Evolutionary conservation across 331 rosid species (phyloP), one percentile per base, ranked within the genome.

Genomic region (Pyrus hybrid): DNA sequence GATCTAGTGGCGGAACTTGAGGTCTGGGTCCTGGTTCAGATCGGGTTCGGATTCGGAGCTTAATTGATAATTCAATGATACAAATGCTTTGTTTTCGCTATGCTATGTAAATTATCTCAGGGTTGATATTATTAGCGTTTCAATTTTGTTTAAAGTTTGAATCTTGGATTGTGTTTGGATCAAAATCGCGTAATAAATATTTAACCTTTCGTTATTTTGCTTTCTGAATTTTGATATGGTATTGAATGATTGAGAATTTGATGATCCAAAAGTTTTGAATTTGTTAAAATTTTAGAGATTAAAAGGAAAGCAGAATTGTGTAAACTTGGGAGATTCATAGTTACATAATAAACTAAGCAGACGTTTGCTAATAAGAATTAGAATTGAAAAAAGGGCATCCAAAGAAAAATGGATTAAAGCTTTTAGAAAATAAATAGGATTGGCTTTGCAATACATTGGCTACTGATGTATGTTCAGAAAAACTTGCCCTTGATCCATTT

Each of bases 51-150:
- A 41, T 60, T 58, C 47, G 58, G 58, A 41, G 53, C 64, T 72
- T 53, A 51, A 33, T 78, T 29, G 72, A 79, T 81, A 62, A 68
- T 53, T 37, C 56, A 67, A 74, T 17, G 23, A 70, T 76, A 71
- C 63, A 71, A 54, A 26, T 73, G 47, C 54, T 33, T 21, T n/a
- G 1, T 68, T 66, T 18, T 73, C 56, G 13, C 47, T 62, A 63
- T 60, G 71, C 76, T 74, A 30, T 81, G 81, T 81, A 80, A 76
- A 87, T 80, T 65, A 68, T 41, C 18, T 68, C 70, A 64, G 70
- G 41, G 43, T 76, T 81, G 73, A 33, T 73, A 6, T 51, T 7
- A 7, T 62, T 41, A 33, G 41, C 8, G 61, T 77, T 71, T 67
- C 28, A 29, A 43, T 64, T 57, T 66, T 54, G 73, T 76, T 77